These are phyloP conservation scores for Thraustochytrium sp. DNA, from an alignment of 352 stramenopile genomes.

Conservation along the genomic window DNA sequence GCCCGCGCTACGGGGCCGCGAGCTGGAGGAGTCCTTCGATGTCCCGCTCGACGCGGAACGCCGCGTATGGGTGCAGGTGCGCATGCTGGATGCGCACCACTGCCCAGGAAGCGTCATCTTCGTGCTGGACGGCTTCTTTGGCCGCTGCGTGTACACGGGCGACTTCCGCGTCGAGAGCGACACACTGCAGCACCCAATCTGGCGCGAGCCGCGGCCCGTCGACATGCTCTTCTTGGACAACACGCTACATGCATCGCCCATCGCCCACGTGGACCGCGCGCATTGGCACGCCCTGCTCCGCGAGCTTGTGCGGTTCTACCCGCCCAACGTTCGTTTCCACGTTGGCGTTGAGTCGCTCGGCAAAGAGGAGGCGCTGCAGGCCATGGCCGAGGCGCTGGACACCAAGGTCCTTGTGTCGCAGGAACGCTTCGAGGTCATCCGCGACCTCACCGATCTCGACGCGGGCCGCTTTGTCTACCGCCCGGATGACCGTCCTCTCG, in stretches of 20 bases:
- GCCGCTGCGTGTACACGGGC: neutral
- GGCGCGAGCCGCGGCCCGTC: neutral
- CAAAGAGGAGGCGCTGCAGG: neutral
- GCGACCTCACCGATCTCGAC: neutral
- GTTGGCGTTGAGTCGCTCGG: conserved; percentile 7
- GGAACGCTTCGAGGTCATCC: conserved; percentile 7
- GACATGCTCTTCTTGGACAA: conserved; percentile 21
- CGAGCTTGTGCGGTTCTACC: neutral
- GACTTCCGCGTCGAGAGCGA: conserved; percentile 14
- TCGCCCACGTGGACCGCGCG: neutral
- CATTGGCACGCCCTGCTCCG: neutral
- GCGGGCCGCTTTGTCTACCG: neutral
- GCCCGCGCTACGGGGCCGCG: neutral
- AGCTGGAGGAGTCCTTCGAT: neutral
- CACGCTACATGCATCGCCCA: conserved; percentile 3
- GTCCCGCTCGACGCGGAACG: neutral
- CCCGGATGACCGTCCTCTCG: neutral
- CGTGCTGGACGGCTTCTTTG: conserved; percentile 17
- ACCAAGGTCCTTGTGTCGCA: neutral
- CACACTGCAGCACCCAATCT: neutral
- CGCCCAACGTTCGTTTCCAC: neutral
- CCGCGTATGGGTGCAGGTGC: neutral
- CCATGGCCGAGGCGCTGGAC: neutral
- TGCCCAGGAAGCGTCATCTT: conserved; percentile 25
- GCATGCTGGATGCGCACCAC: conserved; percentile 27